Evolutionary conservation across 345 rosid genomes (phyloP).

Genomic region (Sisymbrium altissimum): DNA sequence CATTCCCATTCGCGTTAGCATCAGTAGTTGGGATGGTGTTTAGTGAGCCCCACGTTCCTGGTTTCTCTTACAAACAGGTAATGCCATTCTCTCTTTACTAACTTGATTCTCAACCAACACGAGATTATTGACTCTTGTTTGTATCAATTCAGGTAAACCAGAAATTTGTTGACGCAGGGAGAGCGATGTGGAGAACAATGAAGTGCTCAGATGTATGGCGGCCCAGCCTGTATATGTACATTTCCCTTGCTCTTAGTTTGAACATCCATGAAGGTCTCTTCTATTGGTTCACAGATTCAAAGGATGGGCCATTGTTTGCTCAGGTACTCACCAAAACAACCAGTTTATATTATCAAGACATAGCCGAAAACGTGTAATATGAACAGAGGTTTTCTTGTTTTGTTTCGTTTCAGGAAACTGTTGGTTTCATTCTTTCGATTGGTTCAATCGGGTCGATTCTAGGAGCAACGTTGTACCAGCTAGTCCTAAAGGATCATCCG

Average conservation of each 20-base stretch:
- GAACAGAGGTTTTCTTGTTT: background rate
- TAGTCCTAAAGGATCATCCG: constrained; percentile 65
- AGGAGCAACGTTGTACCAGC: constrained; percentile 75
- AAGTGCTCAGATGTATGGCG: constrained; percentile 80
- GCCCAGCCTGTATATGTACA: constrained; percentile 83
- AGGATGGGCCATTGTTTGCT: constrained; percentile 70
- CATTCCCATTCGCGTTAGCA: constrained; percentile 62
- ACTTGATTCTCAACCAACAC: background rate
- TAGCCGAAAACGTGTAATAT: background rate
- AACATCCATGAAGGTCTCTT: constrained; percentile 88
- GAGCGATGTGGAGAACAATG: constrained; percentile 81
- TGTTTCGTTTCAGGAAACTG: constrained; percentile 65
- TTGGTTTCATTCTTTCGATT: constrained; percentile 80
- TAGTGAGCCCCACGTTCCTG: constrained; percentile 47
- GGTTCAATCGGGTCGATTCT: constrained; percentile 80
- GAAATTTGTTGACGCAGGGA: constrained; percentile 66
- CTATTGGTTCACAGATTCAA: constrained; percentile 83
- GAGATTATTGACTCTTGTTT: constrained; percentile 9
- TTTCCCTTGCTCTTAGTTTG: constrained; percentile 66
- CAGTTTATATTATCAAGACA: background rate
- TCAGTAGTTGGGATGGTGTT: constrained; percentile 60
- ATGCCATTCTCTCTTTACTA: background rate
- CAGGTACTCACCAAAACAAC: constrained; percentile 46
- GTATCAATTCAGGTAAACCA: constrained; percentile 53
- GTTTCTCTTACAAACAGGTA: constrained; percentile 71